A percentile compares a stretch with the other conserved stretches of the same genome.
phyloP scores from a whole-genome alignment of 2,329 filamentous ascomycete species.

The Fusarium keratoplasticum region DNA sequence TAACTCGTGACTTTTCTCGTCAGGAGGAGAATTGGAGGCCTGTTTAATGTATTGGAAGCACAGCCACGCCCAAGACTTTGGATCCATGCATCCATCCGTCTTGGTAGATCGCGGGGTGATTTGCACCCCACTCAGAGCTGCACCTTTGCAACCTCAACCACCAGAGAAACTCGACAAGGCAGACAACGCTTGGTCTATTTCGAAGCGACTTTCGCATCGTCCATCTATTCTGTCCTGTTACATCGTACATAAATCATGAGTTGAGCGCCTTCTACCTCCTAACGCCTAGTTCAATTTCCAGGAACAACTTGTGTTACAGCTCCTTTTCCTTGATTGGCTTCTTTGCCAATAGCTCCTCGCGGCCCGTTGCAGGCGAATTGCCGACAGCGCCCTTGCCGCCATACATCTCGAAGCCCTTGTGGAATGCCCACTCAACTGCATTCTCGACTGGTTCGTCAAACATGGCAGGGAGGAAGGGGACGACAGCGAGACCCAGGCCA shows the following conservation, averaged over 20 bases:
- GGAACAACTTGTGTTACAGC: constrained; percentile 45
- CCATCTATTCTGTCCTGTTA: not conserved
- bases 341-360: constrained; percentile 54
- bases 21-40: constrained; percentile 4
- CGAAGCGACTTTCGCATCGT: not conserved
- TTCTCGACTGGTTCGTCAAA: constrained; percentile 95
- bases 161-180: not conserved
- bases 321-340: constrained; percentile 59
- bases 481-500: constrained; percentile 80
- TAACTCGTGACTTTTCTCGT: not conserved
- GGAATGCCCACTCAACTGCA: constrained; percentile 90
- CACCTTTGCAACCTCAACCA: not conserved
- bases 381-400: constrained; percentile 72
- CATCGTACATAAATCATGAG: constrained; percentile 27
- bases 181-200: not conserved
- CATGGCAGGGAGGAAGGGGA: constrained; percentile 84
- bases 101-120: constrained; percentile 28
- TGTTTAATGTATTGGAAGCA: constrained; percentile 9
- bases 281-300: constrained; percentile 24
- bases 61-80: constrained; percentile 28
- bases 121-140: constrained; percentile 11
- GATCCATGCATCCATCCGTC: not conserved
- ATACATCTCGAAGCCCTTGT: constrained; percentile 80
- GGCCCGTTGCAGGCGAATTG: constrained; percentile 64
- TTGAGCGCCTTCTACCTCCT: constrained; percentile 34